phyloP scores from a whole-genome alignment of 2,329 filamentous ascomycete genomes.

The Magnaporthiopsis poae region DNA sequence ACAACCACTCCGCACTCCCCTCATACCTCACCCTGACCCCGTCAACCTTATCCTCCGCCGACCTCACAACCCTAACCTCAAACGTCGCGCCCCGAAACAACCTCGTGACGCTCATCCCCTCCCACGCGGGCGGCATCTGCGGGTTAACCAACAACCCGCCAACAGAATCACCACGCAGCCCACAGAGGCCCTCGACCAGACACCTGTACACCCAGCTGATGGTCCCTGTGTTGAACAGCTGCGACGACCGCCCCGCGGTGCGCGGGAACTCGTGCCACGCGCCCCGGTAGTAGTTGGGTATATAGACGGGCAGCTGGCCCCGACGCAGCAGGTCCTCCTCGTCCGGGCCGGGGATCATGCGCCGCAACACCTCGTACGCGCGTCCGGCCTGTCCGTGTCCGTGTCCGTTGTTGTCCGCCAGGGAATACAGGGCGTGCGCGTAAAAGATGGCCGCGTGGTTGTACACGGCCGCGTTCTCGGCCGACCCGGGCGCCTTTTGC shows the following conservation, averaged over 20 bases:
- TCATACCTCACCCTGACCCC: slow-evolving; percentile 32
- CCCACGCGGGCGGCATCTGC: slow-evolving; percentile 41
- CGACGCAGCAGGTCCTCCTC: slow-evolving; percentile 41
- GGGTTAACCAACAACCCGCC: slow-evolving; percentile 35
- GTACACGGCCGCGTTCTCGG: slow-evolving; percentile 49
- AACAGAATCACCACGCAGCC: slow-evolving; percentile 37
- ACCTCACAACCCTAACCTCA: slow-evolving; percentile 32
- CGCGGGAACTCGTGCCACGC: slow-evolving; percentile 37
- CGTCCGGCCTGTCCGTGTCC: slow-evolving; percentile 29
- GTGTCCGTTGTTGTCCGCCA: slow-evolving; percentile 14
- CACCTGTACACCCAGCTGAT: slow-evolving; percentile 47
- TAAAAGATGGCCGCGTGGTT: slow-evolving; percentile 49
- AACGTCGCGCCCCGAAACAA: slow-evolving; percentile 43
- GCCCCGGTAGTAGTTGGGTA: slow-evolving; percentile 50
- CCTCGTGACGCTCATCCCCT: slow-evolving; percentile 35
- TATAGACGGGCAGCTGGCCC: slow-evolving; percentile 47
- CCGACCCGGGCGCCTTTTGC: slow-evolving; percentile 47
- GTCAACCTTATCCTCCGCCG: slow-evolving; percentile 22
- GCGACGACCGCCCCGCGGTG: slow-evolving; percentile 45
- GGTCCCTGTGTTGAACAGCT: slow-evolving; percentile 50
- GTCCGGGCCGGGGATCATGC: slow-evolving; percentile 43
- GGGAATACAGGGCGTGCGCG: slow-evolving; percentile 41
- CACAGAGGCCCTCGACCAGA: slow-evolving; percentile 46
- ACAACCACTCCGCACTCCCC: slow-evolving; percentile 26
- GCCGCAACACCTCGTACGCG: slow-evolving; percentile 39